Evolutionary conservation across 306 rosid species (phyloP), one percentile per base, ranked within the genome.

Genomic region (Sophora flavescens): DNA sequence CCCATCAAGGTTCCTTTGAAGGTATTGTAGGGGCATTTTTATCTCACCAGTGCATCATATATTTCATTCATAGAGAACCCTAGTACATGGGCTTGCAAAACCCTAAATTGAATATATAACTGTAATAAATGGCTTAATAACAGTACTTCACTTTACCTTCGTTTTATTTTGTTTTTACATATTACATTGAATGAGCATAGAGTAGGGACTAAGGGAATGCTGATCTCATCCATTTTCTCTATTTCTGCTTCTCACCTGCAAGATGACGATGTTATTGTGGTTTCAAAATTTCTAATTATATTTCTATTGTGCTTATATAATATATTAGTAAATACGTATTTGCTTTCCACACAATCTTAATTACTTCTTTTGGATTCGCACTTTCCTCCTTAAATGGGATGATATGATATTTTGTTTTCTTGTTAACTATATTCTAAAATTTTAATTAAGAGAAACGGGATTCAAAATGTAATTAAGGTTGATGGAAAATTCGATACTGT

Each of bases 31-130:
- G 48, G 12, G 10, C 48, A 42, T 42, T 42, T 42, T 42, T 18
- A 48, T 64, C n/a, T 57, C 38, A 44, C 28, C 2, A 17, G 1
- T 67, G 18, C 60, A 32, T 62, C 48, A 14, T 54, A 63, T 30
- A 42, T 69, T 57, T 81, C 67, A 78, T 47, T 77, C 18, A 48
- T 62, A 35, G n/a, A 6, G 76, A 85, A 85, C 88, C 88, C 86
- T 81, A 85, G 32, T 61, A 8, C 57, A 62, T 73, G 70, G 42
- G 16, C 53, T 57, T 63, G n/a, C 73, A 53, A 78, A 85, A 81
- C 88, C 88, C 86, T 82, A 85, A 78, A 38, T 77, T 2, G 32
- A 17, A 36, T 70, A 51, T 77, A 47, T 68, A 6, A 63, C 62
- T 62, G 65, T 41, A 41, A 54, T 4, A 42, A 26, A 48, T 57